Percentiles rank a stretch among this genome's conserved stretches.
These are phyloP conservation scores for Claviceps paspali DNA, from an alignment of 2,329 filamentous ascomycete genomes.

Conservation along the genomic window DNA sequence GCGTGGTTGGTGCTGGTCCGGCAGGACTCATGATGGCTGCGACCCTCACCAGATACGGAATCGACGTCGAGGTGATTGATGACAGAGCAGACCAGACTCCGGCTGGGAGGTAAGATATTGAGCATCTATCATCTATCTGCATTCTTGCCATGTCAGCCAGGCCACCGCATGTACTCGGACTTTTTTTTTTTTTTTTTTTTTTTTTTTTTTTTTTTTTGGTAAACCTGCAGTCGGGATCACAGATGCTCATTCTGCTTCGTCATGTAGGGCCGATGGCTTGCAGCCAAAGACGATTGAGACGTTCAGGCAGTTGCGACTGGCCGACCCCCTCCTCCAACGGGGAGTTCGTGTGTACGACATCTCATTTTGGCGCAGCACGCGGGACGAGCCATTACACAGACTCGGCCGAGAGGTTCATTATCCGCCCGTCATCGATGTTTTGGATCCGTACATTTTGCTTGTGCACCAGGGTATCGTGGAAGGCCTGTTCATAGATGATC, in stretches of 20 bases:
- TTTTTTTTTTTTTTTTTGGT: background rate
- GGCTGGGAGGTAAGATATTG: conserved; percentile 37
- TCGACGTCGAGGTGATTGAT: conserved; percentile 51
- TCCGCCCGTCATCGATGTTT: conserved; percentile 41
- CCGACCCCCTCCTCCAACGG: conserved; percentile 49
- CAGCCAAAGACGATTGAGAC: conserved; percentile 71
- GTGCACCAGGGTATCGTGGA: conserved; percentile 66
- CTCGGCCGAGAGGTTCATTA: conserved; percentile 55
- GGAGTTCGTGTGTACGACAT: conserved; percentile 62
- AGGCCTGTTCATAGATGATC: conserved; percentile 52
- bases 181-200: too few relatives aligned
- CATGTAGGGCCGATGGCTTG: conserved; percentile 47
- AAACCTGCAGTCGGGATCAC: background rate
- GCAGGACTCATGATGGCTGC: conserved; percentile 40
- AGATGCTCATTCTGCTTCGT: conserved; percentile 5
- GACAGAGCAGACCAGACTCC: conserved; percentile 53
- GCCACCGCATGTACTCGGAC: background rate
- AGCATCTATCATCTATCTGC: background rate
- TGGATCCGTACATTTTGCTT: conserved; percentile 41
- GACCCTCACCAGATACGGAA: conserved; percentile 47
- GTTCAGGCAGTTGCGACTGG: conserved; percentile 56
- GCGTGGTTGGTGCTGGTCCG: conserved; percentile 39
- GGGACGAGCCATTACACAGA: conserved; percentile 37
- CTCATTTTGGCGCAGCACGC: conserved; percentile 50
- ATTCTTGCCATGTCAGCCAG: background rate